Evolutionary conservation across 1,284 basidiomycete genomes (phyloP).

Genomic region (Testicularia cyperi): DNA sequence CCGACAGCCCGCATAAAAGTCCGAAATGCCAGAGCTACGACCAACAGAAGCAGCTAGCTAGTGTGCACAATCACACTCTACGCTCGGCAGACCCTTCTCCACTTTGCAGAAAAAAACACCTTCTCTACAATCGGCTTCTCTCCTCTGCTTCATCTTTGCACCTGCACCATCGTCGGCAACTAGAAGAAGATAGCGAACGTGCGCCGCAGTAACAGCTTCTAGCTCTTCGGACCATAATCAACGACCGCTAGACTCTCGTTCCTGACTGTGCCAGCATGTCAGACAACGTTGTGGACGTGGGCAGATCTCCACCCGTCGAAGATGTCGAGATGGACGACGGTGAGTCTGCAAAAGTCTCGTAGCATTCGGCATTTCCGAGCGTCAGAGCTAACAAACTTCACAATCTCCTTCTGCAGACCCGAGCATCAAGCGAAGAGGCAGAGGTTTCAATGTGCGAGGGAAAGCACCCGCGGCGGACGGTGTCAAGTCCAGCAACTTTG

Average conservation of each 20-base stretch:
- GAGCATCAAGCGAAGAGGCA: constrained; percentile 60
- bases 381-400: not conserved
- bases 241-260: not conserved
- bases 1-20: too few species aligned
- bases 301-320: constrained; percentile 9
- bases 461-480: constrained; percentile 45
- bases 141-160: too few species aligned
- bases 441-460: constrained; percentile 58
- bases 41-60: too few species aligned
- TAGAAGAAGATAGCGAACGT: too few species aligned
- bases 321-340: constrained; percentile 6
- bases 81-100: not conserved
- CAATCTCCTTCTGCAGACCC: constrained; percentile 25
- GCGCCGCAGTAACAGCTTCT: constrained; percentile 2
- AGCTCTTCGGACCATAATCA: not conserved
- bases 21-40: too few species aligned
- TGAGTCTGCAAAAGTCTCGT: not conserved
- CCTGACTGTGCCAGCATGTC: constrained; percentile 1
- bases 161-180: too few species aligned
- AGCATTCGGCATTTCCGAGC: too few species aligned
- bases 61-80: too few species aligned
- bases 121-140: too few species aligned
- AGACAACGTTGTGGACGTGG: constrained; percentile 10
- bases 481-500: constrained; percentile 35
- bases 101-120: not conserved